A percentile compares a stretch with the other conserved stretches of the same genome.
Conservation (phyloP, 306 rosid species). For the Urtica urens region DNA sequence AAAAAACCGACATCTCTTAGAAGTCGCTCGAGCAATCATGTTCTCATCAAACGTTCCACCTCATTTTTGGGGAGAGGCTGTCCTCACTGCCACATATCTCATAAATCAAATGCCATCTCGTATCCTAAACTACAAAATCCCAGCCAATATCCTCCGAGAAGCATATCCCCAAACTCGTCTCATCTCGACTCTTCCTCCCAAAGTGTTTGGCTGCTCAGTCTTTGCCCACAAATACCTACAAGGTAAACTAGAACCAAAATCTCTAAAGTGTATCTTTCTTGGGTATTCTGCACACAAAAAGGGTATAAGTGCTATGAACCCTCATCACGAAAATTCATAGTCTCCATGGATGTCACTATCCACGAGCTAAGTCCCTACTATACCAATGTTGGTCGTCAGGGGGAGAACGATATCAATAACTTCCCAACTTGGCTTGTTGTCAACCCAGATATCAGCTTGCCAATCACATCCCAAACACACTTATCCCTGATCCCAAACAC, state of each 20-base stretch:
- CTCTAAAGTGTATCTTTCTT: too few relatives aligned
- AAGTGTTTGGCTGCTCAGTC: background rate
- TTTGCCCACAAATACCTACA: background rate
- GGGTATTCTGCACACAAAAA: background rate
- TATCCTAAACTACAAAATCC: background rate
- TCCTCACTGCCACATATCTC: background rate
- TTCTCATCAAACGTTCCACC: background rate
- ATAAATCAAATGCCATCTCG: background rate
- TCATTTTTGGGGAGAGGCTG: background rate
- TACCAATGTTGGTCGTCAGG: background rate
- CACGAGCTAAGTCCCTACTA: background rate
- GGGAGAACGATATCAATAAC: background rate
- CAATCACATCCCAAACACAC: background rate
- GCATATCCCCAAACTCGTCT: background rate
- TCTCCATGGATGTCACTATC: background rate
- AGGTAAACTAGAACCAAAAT: background rate
- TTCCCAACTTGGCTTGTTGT: background rate
- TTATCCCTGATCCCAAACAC: too few relatives aligned
- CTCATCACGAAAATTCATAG: background rate
- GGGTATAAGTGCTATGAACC: background rate
- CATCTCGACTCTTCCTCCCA: background rate
- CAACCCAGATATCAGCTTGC: background rate
- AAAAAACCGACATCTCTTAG: background rate
- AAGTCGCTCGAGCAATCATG: background rate
- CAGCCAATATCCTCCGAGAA: background rate